Evolutionary conservation across 2,329 filamentous ascomycete genomes (phyloP), one percentile per base, ranked within the genome.

Genomic region (Calonectria naviculata): DNA sequence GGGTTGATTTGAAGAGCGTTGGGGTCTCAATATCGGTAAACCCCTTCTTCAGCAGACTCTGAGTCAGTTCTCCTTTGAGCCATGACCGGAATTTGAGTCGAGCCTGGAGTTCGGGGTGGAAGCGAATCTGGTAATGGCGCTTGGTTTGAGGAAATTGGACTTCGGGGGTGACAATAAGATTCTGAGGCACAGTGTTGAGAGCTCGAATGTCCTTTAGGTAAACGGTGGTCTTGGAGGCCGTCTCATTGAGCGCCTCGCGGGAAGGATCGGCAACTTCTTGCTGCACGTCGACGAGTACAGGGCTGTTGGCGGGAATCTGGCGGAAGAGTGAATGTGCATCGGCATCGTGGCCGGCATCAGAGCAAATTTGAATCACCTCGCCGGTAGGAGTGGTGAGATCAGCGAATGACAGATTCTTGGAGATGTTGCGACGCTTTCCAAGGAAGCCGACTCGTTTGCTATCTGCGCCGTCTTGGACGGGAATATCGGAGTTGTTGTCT

Each of bases 1-100:
- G 95, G 0, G 97, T 99, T 0, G 97, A 98, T 82, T 98, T 99
- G 89, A 99, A 99, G 0, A 99, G 88, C 5, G 98, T 85, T 0
- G 97, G 97, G 0, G 97, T 99, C 81, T 99, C 97, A 36, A 98
- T 89, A 75, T 98, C 93, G 15, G 89, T 86, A 78, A 95, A 96
- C 1, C 87, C 88, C 29, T 87, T 86, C 6, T 86, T 81, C 19
- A 88, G 85, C 36, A 95, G 86, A 10, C 86, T 79, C 54, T 88
- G 87, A 73, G 87, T 90, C 36, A 87, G 83, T 69, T 87, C 86
- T 5, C 85, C 86, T 42, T 84, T 86, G 5, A 93, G 87, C 74
- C 87, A 85, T 28, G 90, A 88, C n/a, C 97, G 90, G 73, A 96
- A 92, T 1, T 86, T 81, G 3, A 99, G 87, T 5, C 95, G 90